These are phyloP conservation scores for Nothopassalora personata DNA, from an alignment of 2,329 filamentous ascomycete genomes.

Conservation along the genomic window DNA sequence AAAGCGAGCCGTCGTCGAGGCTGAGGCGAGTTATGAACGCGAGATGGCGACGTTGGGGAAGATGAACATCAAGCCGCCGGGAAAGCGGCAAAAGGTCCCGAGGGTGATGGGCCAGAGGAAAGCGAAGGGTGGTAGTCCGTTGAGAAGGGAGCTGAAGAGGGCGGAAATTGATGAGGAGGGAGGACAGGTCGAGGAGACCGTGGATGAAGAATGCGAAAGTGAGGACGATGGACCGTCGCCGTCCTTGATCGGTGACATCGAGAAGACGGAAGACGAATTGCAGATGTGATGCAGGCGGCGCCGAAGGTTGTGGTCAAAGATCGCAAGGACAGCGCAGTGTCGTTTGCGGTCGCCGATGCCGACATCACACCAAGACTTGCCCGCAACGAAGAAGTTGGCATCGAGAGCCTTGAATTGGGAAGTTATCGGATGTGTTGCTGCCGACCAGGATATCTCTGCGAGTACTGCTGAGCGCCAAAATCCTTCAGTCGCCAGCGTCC, in stretches of 20 bases:
- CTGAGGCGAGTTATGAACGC: not conserved
- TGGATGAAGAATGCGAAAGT: not conserved
- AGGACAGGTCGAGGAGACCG: not conserved
- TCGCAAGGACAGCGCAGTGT: not conserved
- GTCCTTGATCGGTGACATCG: not conserved
- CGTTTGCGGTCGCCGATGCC: not conserved
- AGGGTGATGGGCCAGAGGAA: no score
- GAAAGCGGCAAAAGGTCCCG: not conserved
- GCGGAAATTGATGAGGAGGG: not conserved
- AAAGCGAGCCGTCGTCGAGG: not conserved
- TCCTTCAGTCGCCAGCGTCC: no score
- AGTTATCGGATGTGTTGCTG: not conserved
- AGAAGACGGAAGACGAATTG: not conserved
- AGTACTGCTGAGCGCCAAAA: not conserved
- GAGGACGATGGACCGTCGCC: not conserved
- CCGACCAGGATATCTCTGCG: not conserved
- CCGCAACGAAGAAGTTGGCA: not conserved
- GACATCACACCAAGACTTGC: not conserved
- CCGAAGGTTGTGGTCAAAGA: not conserved
- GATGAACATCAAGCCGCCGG: not conserved
- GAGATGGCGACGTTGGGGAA: not conserved
- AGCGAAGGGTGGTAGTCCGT: not conserved
- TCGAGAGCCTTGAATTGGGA: not conserved
- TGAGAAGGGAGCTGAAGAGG: not conserved
- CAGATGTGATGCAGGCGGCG: no score